A percentile compares a stretch with the other conserved stretches of the same genome.
Conservation (phyloP, 2,329 filamentous ascomycete species). For the Fusarium fujikuroi region DNA sequence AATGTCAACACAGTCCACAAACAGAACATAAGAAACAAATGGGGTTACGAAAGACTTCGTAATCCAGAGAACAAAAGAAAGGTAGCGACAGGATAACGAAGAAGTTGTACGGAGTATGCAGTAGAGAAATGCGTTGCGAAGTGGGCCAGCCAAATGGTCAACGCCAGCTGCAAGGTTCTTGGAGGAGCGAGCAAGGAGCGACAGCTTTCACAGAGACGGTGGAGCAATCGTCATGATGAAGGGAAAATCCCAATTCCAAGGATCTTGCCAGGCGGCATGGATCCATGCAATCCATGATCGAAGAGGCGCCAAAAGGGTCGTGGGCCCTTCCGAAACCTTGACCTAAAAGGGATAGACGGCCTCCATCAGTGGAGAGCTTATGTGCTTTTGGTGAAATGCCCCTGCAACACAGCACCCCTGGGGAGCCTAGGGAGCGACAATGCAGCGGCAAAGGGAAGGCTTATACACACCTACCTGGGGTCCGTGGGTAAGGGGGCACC, state of each 20-base stretch:
- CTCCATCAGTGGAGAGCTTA: slow-evolving; percentile 14
- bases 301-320: slow-evolving; percentile 19
- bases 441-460: slow-evolving; percentile 26
- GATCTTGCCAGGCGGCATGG: slow-evolving; percentile 11
- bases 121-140: slow-evolving; percentile 17
- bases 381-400: not conserved
- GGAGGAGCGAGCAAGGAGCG: not conserved
- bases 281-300: not conserved
- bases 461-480: not conserved
- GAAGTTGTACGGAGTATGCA: not conserved
- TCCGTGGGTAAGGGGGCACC: slow-evolving; percentile 2
- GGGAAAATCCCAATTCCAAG: slow-evolving; percentile 41
- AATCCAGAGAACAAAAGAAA: slow-evolving; percentile 15
- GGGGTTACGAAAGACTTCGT: slow-evolving; percentile 9
- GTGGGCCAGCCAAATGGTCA: slow-evolving; percentile 27
- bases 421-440: slow-evolving; percentile 4
- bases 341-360: not conserved
- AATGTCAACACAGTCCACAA: slow-evolving; percentile 21
- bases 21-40: slow-evolving; percentile 11
- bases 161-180: slow-evolving; percentile 5
- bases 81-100: slow-evolving; percentile 18
- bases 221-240: slow-evolving; percentile 35
- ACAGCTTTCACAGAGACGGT: not conserved
- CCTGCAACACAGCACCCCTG: slow-evolving; percentile 16
- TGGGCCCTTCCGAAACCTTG: slow-evolving; percentile 16